Percentiles rank a stretch among this genome's conserved stretches.
Evolutionary conservation across 2,329 filamentous ascomycete genomes (phyloP).

Genomic region (Madurella mycetomatis): DNA sequence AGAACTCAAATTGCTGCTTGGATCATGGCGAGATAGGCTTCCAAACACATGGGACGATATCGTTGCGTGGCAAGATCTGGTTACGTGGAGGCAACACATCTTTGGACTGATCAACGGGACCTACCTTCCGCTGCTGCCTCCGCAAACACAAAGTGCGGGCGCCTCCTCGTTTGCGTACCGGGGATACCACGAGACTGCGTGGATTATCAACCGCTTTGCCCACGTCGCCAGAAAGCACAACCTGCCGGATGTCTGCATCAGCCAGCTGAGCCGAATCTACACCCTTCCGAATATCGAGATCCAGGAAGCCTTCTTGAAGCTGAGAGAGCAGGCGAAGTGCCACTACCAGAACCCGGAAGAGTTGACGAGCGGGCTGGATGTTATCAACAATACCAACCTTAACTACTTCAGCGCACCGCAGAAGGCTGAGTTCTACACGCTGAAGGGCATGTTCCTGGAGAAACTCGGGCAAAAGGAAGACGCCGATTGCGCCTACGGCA

Average conservation of each 20-base stretch:
- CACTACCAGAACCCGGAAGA: conserved; percentile 96
- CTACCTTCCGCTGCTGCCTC: conserved; percentile 80
- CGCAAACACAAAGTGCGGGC: conserved; percentile 73
- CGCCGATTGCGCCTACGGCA: conserved; percentile 89
- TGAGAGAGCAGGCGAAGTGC: conserved; percentile 97
- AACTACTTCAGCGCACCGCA: conserved; percentile 96
- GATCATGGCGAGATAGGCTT: conserved; percentile 90
- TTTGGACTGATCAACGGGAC: conserved; percentile 96
- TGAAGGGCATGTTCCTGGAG: conserved; percentile 99
- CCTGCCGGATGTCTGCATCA: conserved; percentile 95
- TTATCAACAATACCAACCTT: conserved; percentile 99
- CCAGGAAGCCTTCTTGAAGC: conserved; percentile 95
- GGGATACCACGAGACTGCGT: conserved; percentile 96
- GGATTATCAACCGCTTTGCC: conserved; percentile 99
- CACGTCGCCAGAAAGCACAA: conserved; percentile 97
- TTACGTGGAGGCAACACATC: conserved; percentile 99
- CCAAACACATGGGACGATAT: conserved; percentile 99
- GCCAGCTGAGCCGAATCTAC: conserved; percentile 94
- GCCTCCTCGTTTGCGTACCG: conserved; percentile 94
- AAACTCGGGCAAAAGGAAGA: conserved; percentile 88
- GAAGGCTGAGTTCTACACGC: conserved; percentile 97
- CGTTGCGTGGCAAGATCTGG: conserved; percentile 96
- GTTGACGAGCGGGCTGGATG: conserved; percentile 86
- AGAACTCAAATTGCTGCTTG: conserved; percentile 88
- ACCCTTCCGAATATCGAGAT: conserved; percentile 99